phyloP scores from a whole-genome alignment of 2,329 filamentous ascomycete species.

The Pestalotiopsis sp. region DNA sequence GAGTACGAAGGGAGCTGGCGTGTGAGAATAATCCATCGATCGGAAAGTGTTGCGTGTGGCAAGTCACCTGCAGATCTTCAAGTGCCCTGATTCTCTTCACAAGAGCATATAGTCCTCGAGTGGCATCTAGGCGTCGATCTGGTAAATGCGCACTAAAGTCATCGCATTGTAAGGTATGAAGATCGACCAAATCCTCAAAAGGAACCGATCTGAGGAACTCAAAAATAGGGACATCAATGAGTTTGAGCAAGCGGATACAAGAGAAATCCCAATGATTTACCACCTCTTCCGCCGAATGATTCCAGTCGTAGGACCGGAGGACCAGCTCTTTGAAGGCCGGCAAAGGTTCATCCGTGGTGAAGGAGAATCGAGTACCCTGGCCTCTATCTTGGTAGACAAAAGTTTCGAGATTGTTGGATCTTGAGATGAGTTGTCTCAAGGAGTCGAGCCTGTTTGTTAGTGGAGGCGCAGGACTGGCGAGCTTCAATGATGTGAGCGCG shows the following conservation, averaged over 20 bases:
- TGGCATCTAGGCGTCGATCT: constrained; percentile 41
- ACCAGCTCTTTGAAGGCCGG: constrained; percentile 44
- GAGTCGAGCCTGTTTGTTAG: constrained; percentile 42
- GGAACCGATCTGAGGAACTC: constrained; percentile 46
- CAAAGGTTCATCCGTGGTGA: constrained; percentile 40
- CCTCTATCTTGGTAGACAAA: constrained; percentile 48
- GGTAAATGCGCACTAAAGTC: constrained; percentile 45
- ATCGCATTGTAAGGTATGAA: constrained; percentile 44
- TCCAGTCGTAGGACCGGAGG: constrained; percentile 53
- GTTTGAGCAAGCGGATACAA: constrained; percentile 39
- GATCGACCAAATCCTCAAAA: constrained; percentile 36
- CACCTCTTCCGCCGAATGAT: constrained; percentile 41
- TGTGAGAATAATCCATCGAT: constrained; percentile 43
- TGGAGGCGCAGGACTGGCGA: constrained; percentile 40
- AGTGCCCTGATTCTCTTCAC: constrained; percentile 42
- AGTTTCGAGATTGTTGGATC: constrained; percentile 35
- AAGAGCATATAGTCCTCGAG: constrained; percentile 39
- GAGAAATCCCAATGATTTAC: constrained; percentile 49
- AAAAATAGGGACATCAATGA: constrained; percentile 46
- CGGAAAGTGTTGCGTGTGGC: constrained; percentile 42
- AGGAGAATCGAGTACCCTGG: constrained; percentile 47
- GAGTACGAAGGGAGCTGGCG: constrained; percentile 35
- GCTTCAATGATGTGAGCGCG: constrained; percentile 42
- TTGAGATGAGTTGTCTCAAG: constrained; percentile 45
- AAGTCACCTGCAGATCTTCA: constrained; percentile 41